Conservation (phyloP, 164 flowering plant genomes). For the Liquidambar formosana region DNA sequence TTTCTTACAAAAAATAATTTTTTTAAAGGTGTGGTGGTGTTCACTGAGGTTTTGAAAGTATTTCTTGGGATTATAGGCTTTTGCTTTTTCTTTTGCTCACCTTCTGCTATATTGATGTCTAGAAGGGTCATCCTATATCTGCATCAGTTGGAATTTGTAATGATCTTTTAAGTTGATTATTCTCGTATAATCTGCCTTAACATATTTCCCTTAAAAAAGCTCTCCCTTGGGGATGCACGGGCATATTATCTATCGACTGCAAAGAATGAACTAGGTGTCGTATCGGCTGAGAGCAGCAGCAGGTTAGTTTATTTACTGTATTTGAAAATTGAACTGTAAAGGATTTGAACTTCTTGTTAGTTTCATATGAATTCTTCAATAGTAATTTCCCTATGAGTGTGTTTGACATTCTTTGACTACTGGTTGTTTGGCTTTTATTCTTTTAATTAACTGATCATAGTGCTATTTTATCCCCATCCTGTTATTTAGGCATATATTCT, state of each 20-base stretch:
- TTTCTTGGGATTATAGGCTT: background rate
- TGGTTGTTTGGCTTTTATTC: background rate
- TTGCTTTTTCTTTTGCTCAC: background rate
- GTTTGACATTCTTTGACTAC: background rate
- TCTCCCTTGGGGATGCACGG: constrained; percentile 98
- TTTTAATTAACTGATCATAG: background rate
- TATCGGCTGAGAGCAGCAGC: constrained; percentile 92
- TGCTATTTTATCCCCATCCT: too few species aligned
- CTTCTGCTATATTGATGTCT: background rate
- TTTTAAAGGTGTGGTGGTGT: background rate
- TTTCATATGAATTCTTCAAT: background rate
- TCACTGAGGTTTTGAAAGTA: background rate
- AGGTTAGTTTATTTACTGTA: constrained; percentile 39
- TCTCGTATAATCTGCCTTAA: constrained; percentile 25
- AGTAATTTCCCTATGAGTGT: background rate
- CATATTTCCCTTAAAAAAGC: constrained; percentile 41
- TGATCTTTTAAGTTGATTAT: background rate
- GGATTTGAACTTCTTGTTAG: too few species aligned
- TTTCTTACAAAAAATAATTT: too few species aligned
- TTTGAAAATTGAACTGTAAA: background rate
- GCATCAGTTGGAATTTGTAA: background rate
- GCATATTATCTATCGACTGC: constrained; percentile 95
- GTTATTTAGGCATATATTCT: too few species aligned
- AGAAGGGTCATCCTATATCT: background rate
- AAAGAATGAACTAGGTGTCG: constrained; percentile 92